phyloP scores from a whole-genome alignment of 2,329 filamentous ascomycete genomes.

The Camillea tinctor region DNA sequence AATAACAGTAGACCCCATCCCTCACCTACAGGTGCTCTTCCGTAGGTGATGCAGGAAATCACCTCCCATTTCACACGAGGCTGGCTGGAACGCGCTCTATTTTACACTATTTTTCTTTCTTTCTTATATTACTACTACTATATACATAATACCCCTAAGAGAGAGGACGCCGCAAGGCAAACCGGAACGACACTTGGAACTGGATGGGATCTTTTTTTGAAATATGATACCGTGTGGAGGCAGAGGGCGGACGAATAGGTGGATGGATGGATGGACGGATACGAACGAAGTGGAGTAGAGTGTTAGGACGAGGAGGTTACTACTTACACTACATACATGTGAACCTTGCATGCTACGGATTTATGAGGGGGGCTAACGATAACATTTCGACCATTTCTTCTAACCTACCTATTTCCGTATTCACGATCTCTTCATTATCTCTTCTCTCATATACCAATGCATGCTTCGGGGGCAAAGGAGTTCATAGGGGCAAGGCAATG shows the following conservation, averaged over 20 bases:
- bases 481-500: conserved; percentile 15
- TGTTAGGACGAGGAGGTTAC: conserved; percentile 19
- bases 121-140: conserved; percentile 22
- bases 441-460: conserved; percentile 32
- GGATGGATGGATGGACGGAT: too few relatives aligned
- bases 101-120: conserved; percentile 25
- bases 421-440: conserved; percentile 25
- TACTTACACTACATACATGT: conserved; percentile 13
- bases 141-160: conserved; percentile 29
- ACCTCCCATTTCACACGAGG: conserved; percentile 31
- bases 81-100: conserved; percentile 21
- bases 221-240: conserved; percentile 26
- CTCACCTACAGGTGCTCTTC: conserved; percentile 27
- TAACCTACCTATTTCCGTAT: conserved; percentile 29
- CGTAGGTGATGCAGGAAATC: conserved; percentile 39
- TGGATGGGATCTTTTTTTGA: conserved; percentile 27
- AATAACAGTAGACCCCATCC: conserved; percentile 9
- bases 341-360: conserved; percentile 27
- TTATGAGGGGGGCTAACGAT: conserved; percentile 29
- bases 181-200: conserved; percentile 33
- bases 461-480: conserved; percentile 26
- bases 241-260: not conserved
- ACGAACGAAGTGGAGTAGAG: conserved; percentile 15
- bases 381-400: conserved; percentile 20
- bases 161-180: conserved; percentile 35